These are phyloP conservation scores for Geosmithia flava DNA, from an alignment of 2,329 filamentous ascomycete genomes.

Conservation along the genomic window DNA sequence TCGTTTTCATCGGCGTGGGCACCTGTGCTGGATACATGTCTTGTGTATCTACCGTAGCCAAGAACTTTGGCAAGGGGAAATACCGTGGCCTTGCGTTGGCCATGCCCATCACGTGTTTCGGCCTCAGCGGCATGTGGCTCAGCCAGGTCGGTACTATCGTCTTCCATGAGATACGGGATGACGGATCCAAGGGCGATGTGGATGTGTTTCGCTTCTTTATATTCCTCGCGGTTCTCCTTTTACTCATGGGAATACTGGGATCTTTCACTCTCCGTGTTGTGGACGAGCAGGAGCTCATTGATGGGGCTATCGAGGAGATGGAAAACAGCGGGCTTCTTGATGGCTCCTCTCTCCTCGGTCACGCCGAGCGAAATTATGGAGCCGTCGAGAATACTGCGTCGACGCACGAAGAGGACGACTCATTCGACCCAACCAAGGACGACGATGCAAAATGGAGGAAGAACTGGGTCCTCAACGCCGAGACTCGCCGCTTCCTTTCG, in stretches of 20 bases:
- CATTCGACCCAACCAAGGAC: slow-evolving; percentile 24
- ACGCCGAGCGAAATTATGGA: slow-evolving; percentile 48
- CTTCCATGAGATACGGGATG: slow-evolving; percentile 55
- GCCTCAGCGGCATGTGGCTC: slow-evolving; percentile 90
- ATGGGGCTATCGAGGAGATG: slow-evolving; percentile 81
- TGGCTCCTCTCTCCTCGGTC: slow-evolving; percentile 58
- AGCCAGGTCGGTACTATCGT: slow-evolving; percentile 75
- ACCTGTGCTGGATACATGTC: slow-evolving; percentile 84
- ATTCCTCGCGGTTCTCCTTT: slow-evolving; percentile 64
- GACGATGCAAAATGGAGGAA: slow-evolving; percentile 57
- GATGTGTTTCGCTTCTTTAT: slow-evolving; percentile 80
- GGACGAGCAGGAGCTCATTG: slow-evolving; percentile 77
- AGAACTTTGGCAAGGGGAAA: slow-evolving; percentile 89
- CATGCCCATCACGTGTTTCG: slow-evolving; percentile 83
- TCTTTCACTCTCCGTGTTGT: slow-evolving; percentile 65
- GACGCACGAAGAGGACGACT: slow-evolving; percentile 28
- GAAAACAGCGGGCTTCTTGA: slow-evolving; percentile 76
- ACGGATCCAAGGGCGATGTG: slow-evolving; percentile 51
- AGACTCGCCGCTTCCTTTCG: slow-evolving; percentile 71
- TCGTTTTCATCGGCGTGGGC: slow-evolving; percentile 68
- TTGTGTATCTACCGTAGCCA: slow-evolving; percentile 89
- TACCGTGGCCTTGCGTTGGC: slow-evolving; percentile 83
- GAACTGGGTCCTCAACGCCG: slow-evolving; percentile 80
- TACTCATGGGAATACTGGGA: slow-evolving; percentile 60
- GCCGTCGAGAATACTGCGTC: slow-evolving; percentile 35